These are phyloP conservation scores for Ligustrum vulgare DNA, from an alignment of 257 asterid species.

Conservation along the genomic window DNA sequence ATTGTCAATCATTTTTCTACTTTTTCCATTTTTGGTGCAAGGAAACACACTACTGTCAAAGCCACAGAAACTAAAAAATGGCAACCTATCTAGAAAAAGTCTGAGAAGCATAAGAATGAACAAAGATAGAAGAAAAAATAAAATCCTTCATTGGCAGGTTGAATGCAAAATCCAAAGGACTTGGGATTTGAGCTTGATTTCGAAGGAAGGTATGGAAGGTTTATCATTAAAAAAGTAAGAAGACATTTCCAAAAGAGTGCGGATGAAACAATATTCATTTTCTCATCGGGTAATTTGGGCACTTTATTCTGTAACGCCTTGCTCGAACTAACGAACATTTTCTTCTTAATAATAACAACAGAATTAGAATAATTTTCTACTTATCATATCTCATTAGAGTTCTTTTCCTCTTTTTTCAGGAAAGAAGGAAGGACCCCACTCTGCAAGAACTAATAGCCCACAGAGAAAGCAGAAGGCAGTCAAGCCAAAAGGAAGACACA, in stretches of 20 bases:
- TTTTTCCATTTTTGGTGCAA: too few relatives aligned
- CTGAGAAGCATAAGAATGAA: too few relatives aligned
- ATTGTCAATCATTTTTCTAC: too few relatives aligned
- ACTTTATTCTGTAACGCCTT: background rate
- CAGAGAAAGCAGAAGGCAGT: slow-evolving; percentile 44
- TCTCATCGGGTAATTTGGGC: slow-evolving; percentile 61
- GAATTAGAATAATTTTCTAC: background rate
- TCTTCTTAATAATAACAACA: background rate
- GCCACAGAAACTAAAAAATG: too few relatives aligned
- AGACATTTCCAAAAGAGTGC: slow-evolving; percentile 62
- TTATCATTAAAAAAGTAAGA: slow-evolving; percentile 57
- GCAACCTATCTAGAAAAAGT: too few relatives aligned
- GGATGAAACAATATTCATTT: slow-evolving; percentile 72
- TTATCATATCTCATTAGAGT: background rate
- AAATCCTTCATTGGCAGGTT: slow-evolving; percentile 33
- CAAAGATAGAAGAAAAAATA: too few relatives aligned
- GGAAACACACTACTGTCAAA: too few relatives aligned
- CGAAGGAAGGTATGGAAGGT: slow-evolving; percentile 57
- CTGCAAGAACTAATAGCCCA: slow-evolving; percentile 41
- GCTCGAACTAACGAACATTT: background rate
- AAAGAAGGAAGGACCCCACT: slow-evolving; percentile 48
- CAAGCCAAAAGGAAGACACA: slow-evolving; percentile 34
- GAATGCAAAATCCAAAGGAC: slow-evolving; percentile 44
- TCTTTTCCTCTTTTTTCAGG: slow-evolving; percentile 39
- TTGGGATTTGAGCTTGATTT: slow-evolving; percentile 58